Base-by-base conservation (phyloP, 1,139 yeast species). In the Hyphopichia pseudoburtonii region DNA sequence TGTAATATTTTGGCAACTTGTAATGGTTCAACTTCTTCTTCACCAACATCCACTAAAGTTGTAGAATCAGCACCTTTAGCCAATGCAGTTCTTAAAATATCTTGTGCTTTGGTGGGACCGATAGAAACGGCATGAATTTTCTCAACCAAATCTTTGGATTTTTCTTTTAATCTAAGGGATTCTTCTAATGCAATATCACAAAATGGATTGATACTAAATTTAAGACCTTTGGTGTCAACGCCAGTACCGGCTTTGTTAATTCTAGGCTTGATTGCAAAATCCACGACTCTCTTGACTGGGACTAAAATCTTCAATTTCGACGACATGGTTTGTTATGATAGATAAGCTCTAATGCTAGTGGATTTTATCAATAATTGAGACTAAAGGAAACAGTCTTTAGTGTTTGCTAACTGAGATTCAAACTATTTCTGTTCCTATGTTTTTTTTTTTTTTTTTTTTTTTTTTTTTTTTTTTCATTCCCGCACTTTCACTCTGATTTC, bases 121-220 rank as follows among this genome's bases (percentile, higher is more conserved):
- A 92, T 87, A 8, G 96, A 83, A 17, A 92, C 96, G 7, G 95
- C 96, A 58, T 90, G 96, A 46, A 92, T 83, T 37, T 71, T 67
- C 47, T 88, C 95, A 19, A 89, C 96, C 34, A 78, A 62, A n/a
- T 64, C 82, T 54, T 84, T 82, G 58, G 82, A 63, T 33, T 72
- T 71, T 53, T 86, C 92, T 53, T 78, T 80, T 48, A 92, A 74
- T 51, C 84, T 77, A 35, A 90, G 71, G 3, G 97, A 95, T 62
- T 92, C 98, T 64, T 92, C 98, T 39, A 76, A 70, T 12, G 98
- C 98, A 58, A 92, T 92, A 64, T 92, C 98, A 66, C 96, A 94
- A 64, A 92, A 92, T 39, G 98, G 98, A 62, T 92, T 92, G 63
- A 92, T 88, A 56, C 90, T 80, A 73, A 85, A 89, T 67, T 90